Percentiles rank a stretch among this genome's conserved stretches.
Conservation (phyloP, 768 basidiomycete species). For the Auriscalpium orientale region DNA sequence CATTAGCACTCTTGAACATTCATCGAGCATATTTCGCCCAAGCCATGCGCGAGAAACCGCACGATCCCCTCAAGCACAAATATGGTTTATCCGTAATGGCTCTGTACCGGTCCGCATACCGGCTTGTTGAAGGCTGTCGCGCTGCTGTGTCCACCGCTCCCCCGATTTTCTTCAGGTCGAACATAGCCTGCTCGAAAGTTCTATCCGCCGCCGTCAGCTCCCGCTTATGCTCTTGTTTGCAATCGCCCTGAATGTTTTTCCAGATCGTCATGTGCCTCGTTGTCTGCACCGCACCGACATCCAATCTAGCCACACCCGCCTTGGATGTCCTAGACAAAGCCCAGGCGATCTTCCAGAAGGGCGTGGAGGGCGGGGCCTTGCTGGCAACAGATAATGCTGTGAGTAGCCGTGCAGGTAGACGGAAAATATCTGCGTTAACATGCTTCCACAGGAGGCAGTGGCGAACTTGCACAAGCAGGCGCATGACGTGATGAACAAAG, state of each 20-base stretch:
- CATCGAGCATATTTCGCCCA: conserved; percentile 65
- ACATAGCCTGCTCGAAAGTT: conserved; percentile 57
- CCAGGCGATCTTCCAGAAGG: conserved; percentile 24
- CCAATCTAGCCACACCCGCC: conserved; percentile 28
- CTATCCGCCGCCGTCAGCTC: conserved; percentile 56
- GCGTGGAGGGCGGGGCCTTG: conserved; percentile 17
- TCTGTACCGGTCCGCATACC: conserved; percentile 65
- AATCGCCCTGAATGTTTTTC: not conserved
- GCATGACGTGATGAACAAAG: conserved; percentile 21
- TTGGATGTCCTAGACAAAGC: conserved; percentile 28
- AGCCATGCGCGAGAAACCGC: conserved; percentile 51
- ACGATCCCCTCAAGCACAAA: conserved; percentile 50
- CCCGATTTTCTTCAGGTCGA: conserved; percentile 34
- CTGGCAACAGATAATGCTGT: conserved; percentile 20
- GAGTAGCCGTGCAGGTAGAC: not conserved
- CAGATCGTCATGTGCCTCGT: conserved; percentile 39
- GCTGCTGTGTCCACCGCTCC: conserved; percentile 35
- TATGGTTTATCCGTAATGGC: conserved; percentile 67
- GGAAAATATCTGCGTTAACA: no score
- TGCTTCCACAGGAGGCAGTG: conserved; percentile 20
- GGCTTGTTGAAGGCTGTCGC: conserved; percentile 44
- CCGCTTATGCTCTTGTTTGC: not conserved
- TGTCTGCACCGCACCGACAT: conserved; percentile 30
- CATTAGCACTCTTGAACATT: conserved; percentile 50
- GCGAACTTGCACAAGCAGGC: conserved; percentile 24